Conservation (phyloP, 352 stramenopile genomes). For the Hyaloperonospora brassicae region DNA sequence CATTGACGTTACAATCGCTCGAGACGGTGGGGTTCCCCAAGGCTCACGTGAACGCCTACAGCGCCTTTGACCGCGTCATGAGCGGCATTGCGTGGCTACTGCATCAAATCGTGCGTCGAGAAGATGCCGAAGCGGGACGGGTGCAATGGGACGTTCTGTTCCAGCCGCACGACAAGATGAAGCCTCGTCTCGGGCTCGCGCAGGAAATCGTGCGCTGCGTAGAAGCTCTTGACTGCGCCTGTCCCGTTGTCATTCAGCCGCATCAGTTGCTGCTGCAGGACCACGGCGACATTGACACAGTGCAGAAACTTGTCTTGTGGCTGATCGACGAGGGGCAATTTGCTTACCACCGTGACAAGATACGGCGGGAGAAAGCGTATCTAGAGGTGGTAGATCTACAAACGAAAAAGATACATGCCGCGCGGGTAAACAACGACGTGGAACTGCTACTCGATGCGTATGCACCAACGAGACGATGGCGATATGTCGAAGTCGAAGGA, state of each 20-base stretch:
- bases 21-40: slow-evolving; percentile 39
- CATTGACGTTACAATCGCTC: slow-evolving; percentile 26
- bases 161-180: slow-evolving; percentile 58
- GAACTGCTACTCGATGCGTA: slow-evolving; percentile 33
- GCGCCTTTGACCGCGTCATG: slow-evolving; percentile 57
- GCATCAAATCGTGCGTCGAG: slow-evolving; percentile 44
- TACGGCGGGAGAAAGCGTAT: slow-evolving; percentile 27
- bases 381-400: slow-evolving; percentile 19
- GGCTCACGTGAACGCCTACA: slow-evolving; percentile 32
- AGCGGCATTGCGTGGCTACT: slow-evolving; percentile 53
- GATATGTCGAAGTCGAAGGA: slow-evolving; percentile 25
- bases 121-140: slow-evolving; percentile 31
- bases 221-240: slow-evolving; percentile 27
- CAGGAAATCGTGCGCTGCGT: slow-evolving; percentile 49
- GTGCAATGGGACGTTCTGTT: slow-evolving; percentile 65
- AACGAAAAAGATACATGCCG: slow-evolving; percentile 2
- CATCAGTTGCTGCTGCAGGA: slow-evolving; percentile 75
- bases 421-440: slow-evolving; percentile 37
- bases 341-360: slow-evolving; percentile 30
- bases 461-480: slow-evolving; percentile 35
- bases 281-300: slow-evolving; percentile 57
- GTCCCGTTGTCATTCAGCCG: slow-evolving; percentile 40
- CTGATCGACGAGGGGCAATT: slow-evolving; percentile 37
- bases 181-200: slow-evolving; percentile 52
- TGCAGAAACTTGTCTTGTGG: slow-evolving; percentile 45